Conservation (phyloP, 106 monocot species). For the Posidonia australis region DNA sequence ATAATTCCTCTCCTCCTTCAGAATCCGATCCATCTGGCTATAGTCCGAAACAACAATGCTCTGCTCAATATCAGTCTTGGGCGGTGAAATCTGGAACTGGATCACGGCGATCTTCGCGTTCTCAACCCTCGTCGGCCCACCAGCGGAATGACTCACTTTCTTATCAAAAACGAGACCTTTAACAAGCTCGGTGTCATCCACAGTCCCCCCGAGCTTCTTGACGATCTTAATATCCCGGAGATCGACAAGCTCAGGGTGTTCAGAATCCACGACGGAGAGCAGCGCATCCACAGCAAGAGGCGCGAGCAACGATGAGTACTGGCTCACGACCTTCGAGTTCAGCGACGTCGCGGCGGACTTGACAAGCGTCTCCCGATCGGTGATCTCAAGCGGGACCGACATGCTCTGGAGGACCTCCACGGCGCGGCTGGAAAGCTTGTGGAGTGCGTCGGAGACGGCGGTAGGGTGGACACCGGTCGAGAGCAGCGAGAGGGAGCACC, state of each 20-base stretch:
- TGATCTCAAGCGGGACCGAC: constrained; percentile 66
- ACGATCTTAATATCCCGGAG: constrained; percentile 69
- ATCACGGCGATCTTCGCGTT: constrained; percentile 93
- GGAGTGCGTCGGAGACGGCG: constrained; percentile 62
- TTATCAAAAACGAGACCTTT: constrained; percentile 80
- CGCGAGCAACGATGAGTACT: constrained; percentile 90
- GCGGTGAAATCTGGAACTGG: constrained; percentile 93
- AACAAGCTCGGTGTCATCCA: constrained; percentile 81
- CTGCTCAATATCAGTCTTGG: constrained; percentile 96
- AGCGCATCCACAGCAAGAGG: constrained; percentile 81
- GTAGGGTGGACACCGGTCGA: constrained; percentile 70
- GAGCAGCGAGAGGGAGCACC: constrained; percentile 48
- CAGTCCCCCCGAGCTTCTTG: constrained; percentile 90
- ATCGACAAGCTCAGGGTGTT: constrained; percentile 72
- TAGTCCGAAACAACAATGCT: constrained; percentile 87
- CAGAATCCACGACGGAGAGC: constrained; percentile 66
- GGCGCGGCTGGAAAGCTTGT: constrained; percentile 47
- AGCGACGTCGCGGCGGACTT: constrained; percentile 91
- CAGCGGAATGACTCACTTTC: constrained; percentile 74
- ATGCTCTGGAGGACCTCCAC: constrained; percentile 52
- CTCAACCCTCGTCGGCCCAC: constrained; percentile 71
- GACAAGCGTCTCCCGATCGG: constrained; percentile 73
- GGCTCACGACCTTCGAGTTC: constrained; percentile 82
- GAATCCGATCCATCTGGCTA: constrained; percentile 87
- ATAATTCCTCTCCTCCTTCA: constrained; percentile 85